These are phyloP conservation scores for Salicornia ramosissima DNA, from an alignment of 148 eudicot species.

Conservation along the genomic window DNA sequence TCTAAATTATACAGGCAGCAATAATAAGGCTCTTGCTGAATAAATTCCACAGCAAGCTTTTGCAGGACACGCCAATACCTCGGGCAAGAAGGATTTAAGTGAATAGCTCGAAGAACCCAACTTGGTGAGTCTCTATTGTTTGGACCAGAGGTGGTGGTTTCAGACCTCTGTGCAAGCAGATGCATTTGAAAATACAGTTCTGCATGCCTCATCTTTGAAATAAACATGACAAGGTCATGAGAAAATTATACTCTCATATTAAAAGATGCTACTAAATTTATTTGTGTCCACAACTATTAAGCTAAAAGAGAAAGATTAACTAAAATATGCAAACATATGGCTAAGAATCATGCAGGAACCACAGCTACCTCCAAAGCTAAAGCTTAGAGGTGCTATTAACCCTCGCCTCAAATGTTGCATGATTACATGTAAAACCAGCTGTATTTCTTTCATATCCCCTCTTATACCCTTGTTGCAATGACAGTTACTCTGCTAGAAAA, in stretches of 20 bases:
- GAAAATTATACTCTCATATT: neutral
- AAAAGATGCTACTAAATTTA: neutral
- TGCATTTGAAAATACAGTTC: constrained; percentile 85
- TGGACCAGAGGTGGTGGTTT: constrained; percentile 23
- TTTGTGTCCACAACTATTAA: neutral
- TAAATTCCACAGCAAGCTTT: constrained; percentile 31
- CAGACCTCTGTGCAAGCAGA: constrained; percentile 49
- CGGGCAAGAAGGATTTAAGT: constrained; percentile 69
- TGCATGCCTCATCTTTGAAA: constrained; percentile 64
- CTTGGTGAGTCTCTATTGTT: constrained; percentile 37
- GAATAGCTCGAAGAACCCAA: constrained; percentile 77
- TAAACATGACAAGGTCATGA: neutral
- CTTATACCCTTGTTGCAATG: no score
- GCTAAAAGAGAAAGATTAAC: neutral
- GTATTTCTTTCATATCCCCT: no score
- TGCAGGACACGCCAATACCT: constrained; percentile 73
- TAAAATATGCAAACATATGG: no score
- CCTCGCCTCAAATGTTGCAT: no score
- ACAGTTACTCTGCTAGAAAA: no score
- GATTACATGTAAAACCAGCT: no score
- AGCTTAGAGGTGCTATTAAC: no score
- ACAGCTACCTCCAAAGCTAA: no score
- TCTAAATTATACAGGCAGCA: neutral
- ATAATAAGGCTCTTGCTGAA: neutral
- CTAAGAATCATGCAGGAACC: no score